Evolutionary conservation across 2,329 filamentous ascomycete genomes (phyloP).

Genomic region (Ceratocystiopsis brevicomis): DNA sequence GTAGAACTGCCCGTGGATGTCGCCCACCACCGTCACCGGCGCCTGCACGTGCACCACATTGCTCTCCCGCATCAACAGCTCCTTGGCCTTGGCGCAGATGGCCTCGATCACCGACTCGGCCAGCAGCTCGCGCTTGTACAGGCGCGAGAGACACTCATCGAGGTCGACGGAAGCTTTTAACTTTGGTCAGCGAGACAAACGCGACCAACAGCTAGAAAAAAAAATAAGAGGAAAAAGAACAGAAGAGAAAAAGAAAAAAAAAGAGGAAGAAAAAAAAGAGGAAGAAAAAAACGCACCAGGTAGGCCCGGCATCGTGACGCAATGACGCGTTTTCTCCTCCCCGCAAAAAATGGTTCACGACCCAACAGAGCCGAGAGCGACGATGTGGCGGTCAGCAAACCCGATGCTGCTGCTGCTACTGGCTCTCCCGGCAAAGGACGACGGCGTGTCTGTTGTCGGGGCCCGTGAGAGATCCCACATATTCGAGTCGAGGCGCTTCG

Average conservation of each 20-base stretch:
- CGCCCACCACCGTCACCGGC: conserved; percentile 90
- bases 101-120: conserved; percentile 95
- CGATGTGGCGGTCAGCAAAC: not conserved
- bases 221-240: not conserved
- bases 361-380: no score
- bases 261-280: not conserved
- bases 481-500: not conserved
- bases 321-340: not conserved
- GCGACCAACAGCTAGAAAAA: no score
- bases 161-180: conserved; percentile 75
- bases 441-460: conserved; percentile 11
- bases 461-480: conserved; percentile 14
- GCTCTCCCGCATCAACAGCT: conserved; percentile 98
- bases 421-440: conserved; percentile 12
- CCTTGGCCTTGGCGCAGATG: conserved; percentile 97
- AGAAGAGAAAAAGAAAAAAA: not conserved
- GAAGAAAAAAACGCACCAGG: conserved; percentile 9
- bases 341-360: no score
- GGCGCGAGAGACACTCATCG: conserved; percentile 90
- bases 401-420: conserved; percentile 1
- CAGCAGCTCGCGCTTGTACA: conserved; percentile 93
- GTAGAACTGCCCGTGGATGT: conserved; percentile 98
- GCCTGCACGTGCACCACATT: conserved; percentile 95
- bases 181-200: not conserved
- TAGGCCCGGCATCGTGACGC: conserved; percentile 16